phyloP scores from a whole-genome alignment of 75 land plant species.

The Pseudotsuga menziesii region DNA sequence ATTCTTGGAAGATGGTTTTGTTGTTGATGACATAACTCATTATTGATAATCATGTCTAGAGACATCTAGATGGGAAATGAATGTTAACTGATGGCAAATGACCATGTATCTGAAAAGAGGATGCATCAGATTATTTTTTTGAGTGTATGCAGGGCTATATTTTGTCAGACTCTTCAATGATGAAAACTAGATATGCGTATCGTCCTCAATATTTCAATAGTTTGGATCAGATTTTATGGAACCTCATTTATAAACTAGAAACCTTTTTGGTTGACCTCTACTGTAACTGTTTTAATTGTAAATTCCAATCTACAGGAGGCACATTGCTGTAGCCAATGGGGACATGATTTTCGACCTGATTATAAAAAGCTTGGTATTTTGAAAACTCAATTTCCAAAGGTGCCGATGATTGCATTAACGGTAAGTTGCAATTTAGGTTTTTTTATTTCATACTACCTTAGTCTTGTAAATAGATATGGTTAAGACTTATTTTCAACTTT shows the following conservation, averaged over 20 bases:
- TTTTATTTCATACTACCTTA: background rate
- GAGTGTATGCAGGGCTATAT: background rate
- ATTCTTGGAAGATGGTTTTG: background rate
- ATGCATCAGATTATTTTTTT: background rate
- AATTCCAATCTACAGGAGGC: slow-evolving; percentile 68
- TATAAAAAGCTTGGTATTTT: slow-evolving; percentile 93
- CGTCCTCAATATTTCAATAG: background rate
- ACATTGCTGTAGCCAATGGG: slow-evolving; percentile 99
- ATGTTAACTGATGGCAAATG: background rate
- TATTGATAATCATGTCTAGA: background rate
- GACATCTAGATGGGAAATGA: background rate
- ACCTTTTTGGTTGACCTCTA: background rate
- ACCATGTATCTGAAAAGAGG: background rate
- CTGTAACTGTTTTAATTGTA: background rate
- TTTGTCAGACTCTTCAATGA: background rate
- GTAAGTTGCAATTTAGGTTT: slow-evolving; percentile 41
- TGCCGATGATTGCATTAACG: slow-evolving; percentile 91
- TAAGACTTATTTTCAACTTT: background rate
- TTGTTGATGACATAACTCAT: background rate
- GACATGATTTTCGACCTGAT: slow-evolving; percentile 99
- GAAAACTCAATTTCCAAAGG: slow-evolving; percentile 94
- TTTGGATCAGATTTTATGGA: background rate
- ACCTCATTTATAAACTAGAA: background rate
- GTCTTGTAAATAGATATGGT: background rate
- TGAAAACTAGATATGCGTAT: background rate